These are phyloP conservation scores for Symbiodinium pilosum DNA, from an alignment of 73 alveolate species.

Conservation along the genomic window DNA sequence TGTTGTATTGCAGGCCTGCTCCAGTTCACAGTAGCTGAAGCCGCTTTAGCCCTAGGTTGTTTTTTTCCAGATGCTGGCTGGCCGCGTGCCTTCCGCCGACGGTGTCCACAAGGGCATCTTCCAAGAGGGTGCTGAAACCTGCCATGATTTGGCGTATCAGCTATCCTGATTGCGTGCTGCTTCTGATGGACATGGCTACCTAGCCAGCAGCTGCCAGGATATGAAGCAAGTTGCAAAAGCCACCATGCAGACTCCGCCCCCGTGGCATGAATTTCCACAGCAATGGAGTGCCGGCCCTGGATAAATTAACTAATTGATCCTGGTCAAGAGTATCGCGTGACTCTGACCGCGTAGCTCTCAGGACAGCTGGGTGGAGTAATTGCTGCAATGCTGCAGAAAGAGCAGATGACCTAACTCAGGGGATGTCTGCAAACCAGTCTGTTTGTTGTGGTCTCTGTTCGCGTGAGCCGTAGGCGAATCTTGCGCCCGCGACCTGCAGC, in stretches of 20 bases:
- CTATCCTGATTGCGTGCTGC: no score
- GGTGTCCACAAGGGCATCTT: conserved; percentile 41
- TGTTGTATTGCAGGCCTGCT: neutral
- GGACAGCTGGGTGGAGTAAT: conserved; percentile 49
- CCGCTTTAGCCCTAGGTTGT: conserved; percentile 44
- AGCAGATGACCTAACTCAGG: neutral
- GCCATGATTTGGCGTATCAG: neutral
- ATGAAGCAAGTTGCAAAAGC: conserved; percentile 9
- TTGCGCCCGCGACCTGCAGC: conserved; percentile 13
- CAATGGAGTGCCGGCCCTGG: conserved; percentile 73
- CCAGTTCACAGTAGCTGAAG: neutral
- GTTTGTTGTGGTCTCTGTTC: no score
- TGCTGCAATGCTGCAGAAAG: conserved; percentile 78
- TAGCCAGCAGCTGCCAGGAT: no score
- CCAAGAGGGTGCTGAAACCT: conserved; percentile 52
- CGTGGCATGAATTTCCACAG: conserved; percentile 55
- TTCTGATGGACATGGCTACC: no score
- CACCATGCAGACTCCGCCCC: conserved; percentile 52
- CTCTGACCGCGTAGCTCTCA: neutral
- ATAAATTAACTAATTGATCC: no score
- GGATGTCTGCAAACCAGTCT: no score
- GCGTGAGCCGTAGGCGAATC: neutral
- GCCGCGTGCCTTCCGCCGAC: conserved; percentile 67
- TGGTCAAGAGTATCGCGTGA: no score
- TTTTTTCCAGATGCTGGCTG: conserved; percentile 74